Evolutionary conservation across 1,139 yeast species (phyloP), one percentile per base, ranked within the genome.

Genomic region (Yamadazyma sp.): DNA sequence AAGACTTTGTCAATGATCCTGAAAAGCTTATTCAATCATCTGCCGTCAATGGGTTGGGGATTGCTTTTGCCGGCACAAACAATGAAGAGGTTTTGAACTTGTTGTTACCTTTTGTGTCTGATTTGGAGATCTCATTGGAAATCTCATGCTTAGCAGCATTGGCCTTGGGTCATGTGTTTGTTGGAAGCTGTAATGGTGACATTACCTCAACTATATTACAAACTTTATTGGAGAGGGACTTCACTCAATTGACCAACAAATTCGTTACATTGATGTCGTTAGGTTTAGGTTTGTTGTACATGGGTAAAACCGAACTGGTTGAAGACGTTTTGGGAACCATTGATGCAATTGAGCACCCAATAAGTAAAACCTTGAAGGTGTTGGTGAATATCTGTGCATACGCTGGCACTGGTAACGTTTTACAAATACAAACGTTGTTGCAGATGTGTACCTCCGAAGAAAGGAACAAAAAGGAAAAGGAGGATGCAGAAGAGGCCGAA

Each of bases 351-450:
- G 96, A 89, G 50, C 97, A 90, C 57, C 97, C 97, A 35, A 85
- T 92, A 56, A 82, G 94, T 29, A 83, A 87, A 51, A 86, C 95
- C 32, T 80, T 90, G 56, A 94, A 87, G 62, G 95, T 90, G 6
- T 73, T 94, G 57, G 92, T 94, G 23, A 89, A 86, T 47, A 86
- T 90, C 39, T 87, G 97, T 68, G 95, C 97, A 6, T 90, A 86
- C 64, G 95, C 97, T 13, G 99, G 98, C 47, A 88, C 97, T 31
- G 99, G 98, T 52, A 94, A 94, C 59, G 99, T 94, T 29, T 76
- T 94, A 49, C 95, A 90, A 66, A 86, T 94, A 46, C 99, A 94
- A 68, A 80, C 88, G 26, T 73, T 94, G 55, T 76, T 92, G 52
- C 95, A 88, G 55, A 87, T 89, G 76, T 80, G 96, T 55, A 84